Evolutionary conservation across 1,139 yeast genomes (phyloP), one percentile per base, ranked within the genome.

Genomic region (Saccharomyces hybrid): DNA sequence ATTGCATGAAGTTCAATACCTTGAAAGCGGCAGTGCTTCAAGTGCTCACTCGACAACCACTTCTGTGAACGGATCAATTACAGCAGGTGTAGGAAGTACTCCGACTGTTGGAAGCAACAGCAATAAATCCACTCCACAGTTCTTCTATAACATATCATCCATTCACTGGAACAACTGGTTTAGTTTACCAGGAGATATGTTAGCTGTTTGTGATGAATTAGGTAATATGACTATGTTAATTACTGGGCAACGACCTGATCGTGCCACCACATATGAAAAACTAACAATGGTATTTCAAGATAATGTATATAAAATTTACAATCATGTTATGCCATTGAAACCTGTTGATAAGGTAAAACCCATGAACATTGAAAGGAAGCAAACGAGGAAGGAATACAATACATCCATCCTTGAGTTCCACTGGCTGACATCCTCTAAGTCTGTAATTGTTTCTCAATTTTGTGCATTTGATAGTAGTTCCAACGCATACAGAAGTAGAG

Each of bases 131-230:
- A 50, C 58, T 6, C 60, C 60, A 28, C 62, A 59, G 28, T 64
- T 64, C 44, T 66, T 65, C 51, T 64, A 67, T 50, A 58, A 65
- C 49, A 60, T 68, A 23, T 56, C 62, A 4, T 63, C 68, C 4
- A 63, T 68, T 6, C 64, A 68, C 50, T 69, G 71, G 70, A 68
- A 67, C 49, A 68, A 69, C 55, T 66, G 70, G 69, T 64, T 65
- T 46, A 64, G 69, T 50, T 56, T 67, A 23, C 65, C 68, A 1
- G 72, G 72, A 38, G 71, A 69, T 49, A 64, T 67, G 63, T 58
- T 68, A 11, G 71, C 72, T 11, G 69, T 67, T 1, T 66, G 70
- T 55, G 72, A 69, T 55, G 70, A 68, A 53, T 46, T 66, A 5
- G 72, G 72, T 23, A 68, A 68, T 51, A 56, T 68, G 59, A 68